These are phyloP conservation scores for Aspergillus ibericus DNA, from an alignment of 2,329 filamentous ascomycete genomes.

Conservation along the genomic window DNA sequence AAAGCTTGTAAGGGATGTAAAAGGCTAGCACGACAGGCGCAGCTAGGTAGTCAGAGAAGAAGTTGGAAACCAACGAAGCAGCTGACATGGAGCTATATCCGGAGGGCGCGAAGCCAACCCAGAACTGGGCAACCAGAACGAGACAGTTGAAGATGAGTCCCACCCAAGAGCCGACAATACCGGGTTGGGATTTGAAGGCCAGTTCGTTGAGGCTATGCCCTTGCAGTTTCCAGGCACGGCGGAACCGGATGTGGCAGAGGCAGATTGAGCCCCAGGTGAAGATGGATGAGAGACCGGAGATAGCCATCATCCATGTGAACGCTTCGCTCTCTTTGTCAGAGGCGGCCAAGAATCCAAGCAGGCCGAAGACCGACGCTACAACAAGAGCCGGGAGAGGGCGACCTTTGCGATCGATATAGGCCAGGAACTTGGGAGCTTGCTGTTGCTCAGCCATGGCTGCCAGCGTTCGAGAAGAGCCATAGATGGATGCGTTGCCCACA, in stretches of 20 bases:
- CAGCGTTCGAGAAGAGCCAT: conserved; percentile 85
- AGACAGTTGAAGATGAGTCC: conserved; percentile 74
- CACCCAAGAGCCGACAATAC: conserved; percentile 75
- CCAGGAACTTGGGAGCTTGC: conserved; percentile 74
- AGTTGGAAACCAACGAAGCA: conserved; percentile 57
- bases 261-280: conserved; percentile 84
- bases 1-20: conserved; percentile 75
- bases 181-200: conserved; percentile 77
- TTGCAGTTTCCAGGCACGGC: conserved; percentile 69
- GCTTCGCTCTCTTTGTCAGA: conserved; percentile 60
- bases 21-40: conserved; percentile 57
- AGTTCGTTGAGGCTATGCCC: conserved; percentile 74
- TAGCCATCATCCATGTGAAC: conserved; percentile 76
- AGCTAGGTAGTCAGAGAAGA: conserved; percentile 66
- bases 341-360: conserved; percentile 76
- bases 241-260: conserved; percentile 89
- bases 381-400: conserved; percentile 74
- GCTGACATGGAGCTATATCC: conserved; percentile 51
- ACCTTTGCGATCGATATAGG: conserved; percentile 79
- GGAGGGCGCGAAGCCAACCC: conserved; percentile 78
- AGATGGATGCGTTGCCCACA: conserved; percentile 88
- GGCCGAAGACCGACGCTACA: conserved; percentile 65
- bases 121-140: conserved; percentile 82
- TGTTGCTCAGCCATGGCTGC: conserved; percentile 85
- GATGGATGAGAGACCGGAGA: conserved; percentile 71